Evolutionary conservation across 495 filamentous ascomycete species (phyloP), one percentile per base, ranked within the genome.

Genomic region (Aspergillus conjunctus): DNA sequence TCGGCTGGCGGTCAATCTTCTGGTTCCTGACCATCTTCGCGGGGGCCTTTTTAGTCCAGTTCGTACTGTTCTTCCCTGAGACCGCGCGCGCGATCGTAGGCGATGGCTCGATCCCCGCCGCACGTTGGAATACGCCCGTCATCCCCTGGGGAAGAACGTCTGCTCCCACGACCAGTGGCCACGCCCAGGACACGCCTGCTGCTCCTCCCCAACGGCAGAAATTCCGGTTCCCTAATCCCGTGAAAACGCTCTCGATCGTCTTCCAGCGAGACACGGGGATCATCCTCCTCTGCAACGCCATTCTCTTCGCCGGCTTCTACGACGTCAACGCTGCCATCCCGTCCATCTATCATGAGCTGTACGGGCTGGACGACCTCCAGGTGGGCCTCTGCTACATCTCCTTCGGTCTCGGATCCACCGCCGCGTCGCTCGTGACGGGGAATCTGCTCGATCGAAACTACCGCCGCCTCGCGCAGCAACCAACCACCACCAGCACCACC

Each of bases 341-440:
- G 0, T 69, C 68, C 37, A 75, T 80, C n/a, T 80, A 68, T 56
- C 59, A 64, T 12, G 68, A 72, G 0, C 54, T 75, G 4, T 84
- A 84, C 64, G 68, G 68, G 14, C 74, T 80, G 31, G 67, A 82
- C 56, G 79, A 81, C 48, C 69, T 85, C 21, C 64, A 81, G 21
- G 64, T 83, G 37, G 82, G 82, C n/a, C 67, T 82, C 1, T 76
- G 74, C 53, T 83, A 78, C 34, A 72, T 83, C 8, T 72, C 81
- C 5, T 73, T 79, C 37, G 77, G 76, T 0, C 57, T 75, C 0
- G 80, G 81, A 18, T 74, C 93, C 53, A 91, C 90, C 51, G 86
- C 96, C 52, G 94, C 92, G 60, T 90, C 91, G 41, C 87, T 96
- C 61, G 86, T 90, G 61, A 91, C 92, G 69, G 93, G 93, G 60